Evolutionary conservation across 2,329 filamentous ascomycete species (phyloP).

Genomic region (Stemphylium beticola): DNA sequence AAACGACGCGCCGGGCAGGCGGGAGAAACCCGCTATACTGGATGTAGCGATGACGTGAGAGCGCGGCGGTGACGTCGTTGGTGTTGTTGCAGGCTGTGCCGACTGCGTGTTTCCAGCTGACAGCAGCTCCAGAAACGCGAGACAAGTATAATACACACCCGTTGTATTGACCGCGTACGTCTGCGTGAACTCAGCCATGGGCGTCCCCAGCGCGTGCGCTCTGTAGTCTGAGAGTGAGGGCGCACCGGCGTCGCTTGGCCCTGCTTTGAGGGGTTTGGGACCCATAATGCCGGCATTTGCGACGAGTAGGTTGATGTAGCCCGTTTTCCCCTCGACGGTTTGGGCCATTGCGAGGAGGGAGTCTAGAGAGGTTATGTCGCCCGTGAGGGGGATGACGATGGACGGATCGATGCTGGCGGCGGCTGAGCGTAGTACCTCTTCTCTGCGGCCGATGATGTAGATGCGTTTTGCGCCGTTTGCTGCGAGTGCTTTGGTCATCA

Average conservation of each 20-base stretch:
- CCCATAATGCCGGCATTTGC: conserved; percentile 36
- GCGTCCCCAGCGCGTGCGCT: conserved; percentile 24
- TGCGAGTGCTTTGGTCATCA: conserved; percentile 27
- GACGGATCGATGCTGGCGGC: conserved; percentile 18
- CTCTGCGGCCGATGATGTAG: conserved; percentile 29
- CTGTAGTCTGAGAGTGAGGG: conserved; percentile 25
- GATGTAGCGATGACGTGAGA: conserved; percentile 32
- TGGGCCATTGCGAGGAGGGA: conserved; percentile 20
- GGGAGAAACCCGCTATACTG: conserved; percentile 13
- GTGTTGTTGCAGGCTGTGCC: conserved; percentile 14
- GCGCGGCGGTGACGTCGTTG: too few relatives aligned
- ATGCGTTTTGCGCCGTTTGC: conserved; percentile 26
- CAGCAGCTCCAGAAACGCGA: conserved; percentile 52
- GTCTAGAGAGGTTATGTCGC: conserved; percentile 27
- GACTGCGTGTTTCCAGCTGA: conserved; percentile 47
- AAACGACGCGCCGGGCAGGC: conserved; percentile 12
- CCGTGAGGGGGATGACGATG: conserved; percentile 23
- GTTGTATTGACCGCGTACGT: conserved; percentile 52
- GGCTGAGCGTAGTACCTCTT: conserved; percentile 16
- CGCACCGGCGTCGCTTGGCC: conserved; percentile 8
- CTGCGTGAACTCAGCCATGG: conserved; percentile 38
- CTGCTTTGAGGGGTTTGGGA: conserved; percentile 22
- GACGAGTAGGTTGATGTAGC: conserved; percentile 31
- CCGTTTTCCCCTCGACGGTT: conserved; percentile 14
- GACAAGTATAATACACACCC: conserved; percentile 50